Conservation (phyloP, 768 basidiomycete species). For the Podaxis sp. region DNA sequence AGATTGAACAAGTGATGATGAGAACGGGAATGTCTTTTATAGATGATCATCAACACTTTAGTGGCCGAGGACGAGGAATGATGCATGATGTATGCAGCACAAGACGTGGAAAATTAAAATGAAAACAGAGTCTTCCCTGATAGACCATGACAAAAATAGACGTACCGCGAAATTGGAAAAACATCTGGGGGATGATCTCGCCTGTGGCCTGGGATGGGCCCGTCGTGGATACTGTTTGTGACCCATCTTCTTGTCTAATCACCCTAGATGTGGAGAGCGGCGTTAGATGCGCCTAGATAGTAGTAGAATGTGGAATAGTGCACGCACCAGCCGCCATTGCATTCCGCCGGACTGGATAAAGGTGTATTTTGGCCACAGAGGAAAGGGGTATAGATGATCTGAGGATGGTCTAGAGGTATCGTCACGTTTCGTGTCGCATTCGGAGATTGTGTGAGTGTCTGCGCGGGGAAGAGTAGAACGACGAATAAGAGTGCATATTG, state of each 20-base stretch:
- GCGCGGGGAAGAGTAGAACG: not conserved
- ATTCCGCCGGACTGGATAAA: slow-evolving; percentile 26
- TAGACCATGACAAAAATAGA: not conserved
- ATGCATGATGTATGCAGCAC: not conserved
- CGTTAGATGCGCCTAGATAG: not conserved
- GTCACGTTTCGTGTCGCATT: slow-evolving; percentile 31
- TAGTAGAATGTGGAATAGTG: not conserved
- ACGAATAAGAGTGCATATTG: slow-evolving; percentile 6
- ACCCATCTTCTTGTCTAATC: slow-evolving; percentile 24
- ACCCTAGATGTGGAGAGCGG: slow-evolving; percentile 23
- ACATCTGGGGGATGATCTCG: slow-evolving; percentile 55
- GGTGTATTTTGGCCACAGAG: slow-evolving; percentile 35
- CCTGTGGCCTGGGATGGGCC: slow-evolving; percentile 43
- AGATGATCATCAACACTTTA: not conserved
- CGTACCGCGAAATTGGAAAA: slow-evolving; percentile 54
- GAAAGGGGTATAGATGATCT: slow-evolving; percentile 50
- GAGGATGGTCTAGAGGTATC: slow-evolving; percentile 34
- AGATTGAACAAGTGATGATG: not conserved
- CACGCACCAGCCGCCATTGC: slow-evolving; percentile 47
- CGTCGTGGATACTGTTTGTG: slow-evolving; percentile 33
- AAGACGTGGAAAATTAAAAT: not conserved
- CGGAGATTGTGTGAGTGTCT: slow-evolving; percentile 1
- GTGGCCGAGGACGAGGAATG: not conserved
- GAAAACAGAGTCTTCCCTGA: not conserved
- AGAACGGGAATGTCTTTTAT: not conserved